Evolutionary conservation across 2,329 filamentous ascomycete species (phyloP).

Genomic region (Keithomyces neogunnii): DNA sequence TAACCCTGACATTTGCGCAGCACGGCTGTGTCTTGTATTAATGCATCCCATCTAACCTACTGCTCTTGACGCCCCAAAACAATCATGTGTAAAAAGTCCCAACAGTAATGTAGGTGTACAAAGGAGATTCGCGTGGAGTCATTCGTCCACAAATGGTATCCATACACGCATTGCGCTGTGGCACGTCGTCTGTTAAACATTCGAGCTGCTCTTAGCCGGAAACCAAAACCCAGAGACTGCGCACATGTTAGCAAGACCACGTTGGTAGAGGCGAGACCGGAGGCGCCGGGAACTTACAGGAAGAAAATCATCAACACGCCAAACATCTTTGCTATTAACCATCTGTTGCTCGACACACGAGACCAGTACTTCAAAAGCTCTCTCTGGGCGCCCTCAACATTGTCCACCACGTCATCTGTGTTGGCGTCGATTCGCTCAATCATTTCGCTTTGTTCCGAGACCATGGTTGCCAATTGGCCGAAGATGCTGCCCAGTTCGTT

Average conservation of each 20-base stretch:
- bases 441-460: constrained; percentile 95
- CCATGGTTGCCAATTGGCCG: constrained; percentile 91
- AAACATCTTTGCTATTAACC: constrained; percentile 77
- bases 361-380: constrained; percentile 97
- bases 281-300: constrained; percentile 37
- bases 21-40: constrained; percentile 2
- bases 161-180: neutral
- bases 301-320: constrained; percentile 92
- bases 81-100: neutral
- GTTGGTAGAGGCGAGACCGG: neutral
- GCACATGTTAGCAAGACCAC: constrained; percentile 1
- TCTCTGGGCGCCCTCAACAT: constrained; percentile 91
- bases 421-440: constrained; percentile 96
- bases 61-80: constrained; percentile 7
- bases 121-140: neutral
- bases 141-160: neutral
- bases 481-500: constrained; percentile 85
- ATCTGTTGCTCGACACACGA: constrained; percentile 86
- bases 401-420: constrained; percentile 95
- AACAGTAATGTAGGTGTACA: neutral
- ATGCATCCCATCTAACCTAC: constrained; percentile 6
- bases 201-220: constrained; percentile 20
- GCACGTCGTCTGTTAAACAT: neutral
- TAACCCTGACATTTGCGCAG: neutral
- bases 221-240: constrained; percentile 31